Base-by-base conservation (phyloP, 495 filamentous ascomycete genomes). In the Penicillium salamii region DNA sequence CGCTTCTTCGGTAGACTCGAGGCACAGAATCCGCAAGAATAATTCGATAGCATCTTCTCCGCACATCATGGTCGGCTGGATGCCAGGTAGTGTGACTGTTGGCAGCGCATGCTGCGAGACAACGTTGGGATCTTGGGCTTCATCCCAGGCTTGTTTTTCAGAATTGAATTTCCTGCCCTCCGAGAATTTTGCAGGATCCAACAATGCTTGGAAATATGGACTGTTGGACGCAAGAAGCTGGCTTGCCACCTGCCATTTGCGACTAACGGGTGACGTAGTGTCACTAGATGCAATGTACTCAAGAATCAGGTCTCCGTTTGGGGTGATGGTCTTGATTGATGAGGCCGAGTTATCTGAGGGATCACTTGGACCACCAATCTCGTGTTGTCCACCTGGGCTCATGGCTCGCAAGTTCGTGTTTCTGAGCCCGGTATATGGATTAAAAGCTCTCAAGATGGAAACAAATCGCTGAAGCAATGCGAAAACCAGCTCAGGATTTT, bases 131-230 rank as follows among this genome's bases (percentile, higher is more conserved):
- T 5, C 21, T n/a, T 49, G 40, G 11, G 37, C 15, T 44, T 53
- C 50, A 40, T 28, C 36, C 37, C 38, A 43, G 8, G 46, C 32
- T 42, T 57, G 40, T 19, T 62, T 62, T 32, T 68, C 65, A 18
- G 62, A 56, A 52, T 65, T 51, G 24, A 68, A 58, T 12, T 62
- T n/a, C 32, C 58, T 67, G 6, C 76, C 76, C 46, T 79, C 77
- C 1, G 56, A 55, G 47, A 79, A 79, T 45, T 78, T 79, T 17
- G 63, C 54, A 1, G 71, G 68, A 41, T 78, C 74, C 7, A 79
- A 59, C 6, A 79, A 55, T 6, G 65, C 70, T 24, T 67, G 57
- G 37, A 78, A 78, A 32, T 78, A 79, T 2, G 69, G 69, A 44
- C 70, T 72, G 13, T 66, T 68, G 11, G 42, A 31, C 21, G 54